Evolutionary conservation across 768 basidiomycete species (phyloP), one percentile per base, ranked within the genome.

Genomic region (Mycena filopes): DNA sequence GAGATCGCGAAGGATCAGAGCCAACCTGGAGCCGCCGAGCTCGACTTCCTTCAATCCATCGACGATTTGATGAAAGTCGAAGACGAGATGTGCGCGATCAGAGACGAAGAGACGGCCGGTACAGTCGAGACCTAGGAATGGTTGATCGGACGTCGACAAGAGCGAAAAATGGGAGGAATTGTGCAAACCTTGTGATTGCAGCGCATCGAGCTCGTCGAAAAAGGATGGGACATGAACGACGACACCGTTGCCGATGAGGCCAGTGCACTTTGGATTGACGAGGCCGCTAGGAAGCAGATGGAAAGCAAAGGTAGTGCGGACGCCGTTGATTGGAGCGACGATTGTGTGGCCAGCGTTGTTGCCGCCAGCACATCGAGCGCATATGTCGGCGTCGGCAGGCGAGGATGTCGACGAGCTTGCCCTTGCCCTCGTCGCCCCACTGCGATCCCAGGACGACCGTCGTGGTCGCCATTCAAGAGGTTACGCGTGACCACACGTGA

Each of bases 291-390:
- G 98, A 29, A 99, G 82, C 18, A 99, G 82, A 82, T 99, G 98
- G 78, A 99, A 99, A 41, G 96, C 96, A 79, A 93, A 98, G 2
- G 89, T 95, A 70, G 86, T 96, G 79, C 89, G 87, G 62, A 87
- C 82, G 47, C 86, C 86, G 64, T 93, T 87, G 26, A 87, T 77
- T 7, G 91, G 89, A 7, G 89, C 94, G 68, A 99, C 91, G 77
- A 99, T 98, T 25, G 98, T 99, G 80, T 99, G 98, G 2, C 98
- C 98, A 25, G 98, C 98, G 76, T 99, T 99, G 82, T 98, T 99
- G 13, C 98, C 98, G 16, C 98, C 98, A 15, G 98, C 98, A 76
- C 95, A 98, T 49, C 98, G 87, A 21, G 96, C 97, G 73, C 96
- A 99, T 75, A 99, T 77, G 77, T 99, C 98, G 63, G 87, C 84